These are phyloP conservation scores for Naganishia albida DNA, from an alignment of 1,284 basidiomycete species.

Conservation along the genomic window DNA sequence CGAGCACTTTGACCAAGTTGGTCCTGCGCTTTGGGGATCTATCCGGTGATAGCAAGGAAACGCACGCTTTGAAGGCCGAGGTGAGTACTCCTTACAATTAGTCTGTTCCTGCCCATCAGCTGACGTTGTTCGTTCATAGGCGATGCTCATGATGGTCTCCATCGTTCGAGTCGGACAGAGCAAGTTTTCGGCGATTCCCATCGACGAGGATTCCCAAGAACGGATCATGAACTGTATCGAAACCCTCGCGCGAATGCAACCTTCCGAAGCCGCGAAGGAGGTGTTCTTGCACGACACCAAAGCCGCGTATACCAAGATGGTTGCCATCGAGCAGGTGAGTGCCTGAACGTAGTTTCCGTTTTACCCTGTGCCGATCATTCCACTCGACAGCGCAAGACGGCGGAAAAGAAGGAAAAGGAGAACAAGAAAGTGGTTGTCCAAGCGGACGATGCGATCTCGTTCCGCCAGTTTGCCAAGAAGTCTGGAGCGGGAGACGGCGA, in stretches of 20 bases:
- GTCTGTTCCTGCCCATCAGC: neutral
- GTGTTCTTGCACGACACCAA: conserved; percentile 94
- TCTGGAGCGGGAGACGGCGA: conserved; percentile 70
- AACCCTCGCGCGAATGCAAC: conserved; percentile 74
- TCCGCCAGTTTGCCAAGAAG: conserved; percentile 95
- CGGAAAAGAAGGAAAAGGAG: conserved; percentile 81
- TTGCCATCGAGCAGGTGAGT: conserved; percentile 80
- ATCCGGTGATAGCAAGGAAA: conserved; percentile 61
- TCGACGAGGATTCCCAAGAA: conserved; percentile 97
- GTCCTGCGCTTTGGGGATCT: conserved; percentile 77
- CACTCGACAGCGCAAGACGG: conserved; percentile 67
- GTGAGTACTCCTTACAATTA: conserved; percentile 51
- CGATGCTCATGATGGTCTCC: conserved; percentile 98
- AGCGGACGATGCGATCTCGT: conserved; percentile 87
- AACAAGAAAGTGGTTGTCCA: conserved; percentile 75
- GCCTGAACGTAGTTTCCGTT: neutral
- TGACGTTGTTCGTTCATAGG: conserved; percentile 54
- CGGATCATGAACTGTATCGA: conserved; percentile 96
- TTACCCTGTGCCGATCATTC: neutral
- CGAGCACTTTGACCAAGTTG: conserved; percentile 87
- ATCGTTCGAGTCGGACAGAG: conserved; percentile 96
- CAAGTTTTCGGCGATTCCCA: conserved; percentile 87
- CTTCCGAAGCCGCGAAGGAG: conserved; percentile 66
- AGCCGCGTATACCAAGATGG: conserved; percentile 91
- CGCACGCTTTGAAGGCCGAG: conserved; percentile 83